Percentiles rank a stretch among this genome's conserved stretches.
These are phyloP conservation scores for Saccharomycopsis sp. DNA, from an alignment of 805 yeast species.

Conservation along the genomic window DNA sequence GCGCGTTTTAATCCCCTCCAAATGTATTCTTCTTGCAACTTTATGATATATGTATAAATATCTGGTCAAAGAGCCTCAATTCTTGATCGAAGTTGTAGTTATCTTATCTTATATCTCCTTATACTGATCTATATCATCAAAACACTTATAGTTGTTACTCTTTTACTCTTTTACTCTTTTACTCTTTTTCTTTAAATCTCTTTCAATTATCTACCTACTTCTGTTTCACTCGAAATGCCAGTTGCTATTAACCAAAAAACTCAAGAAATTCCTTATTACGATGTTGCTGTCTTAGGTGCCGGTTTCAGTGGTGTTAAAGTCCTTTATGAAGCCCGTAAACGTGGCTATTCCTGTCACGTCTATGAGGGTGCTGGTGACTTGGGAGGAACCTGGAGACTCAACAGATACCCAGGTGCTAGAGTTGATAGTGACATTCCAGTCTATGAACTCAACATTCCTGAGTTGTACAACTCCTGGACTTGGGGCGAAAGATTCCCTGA, in stretches of 20 bases:
- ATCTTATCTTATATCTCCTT: too few relatives aligned
- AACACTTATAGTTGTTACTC: too few relatives aligned
- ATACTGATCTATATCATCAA: too few relatives aligned
- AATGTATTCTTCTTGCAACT: too few relatives aligned
- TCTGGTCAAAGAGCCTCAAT: too few relatives aligned
- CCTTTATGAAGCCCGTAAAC: conserved; percentile 19
- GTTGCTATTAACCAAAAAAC: conserved; percentile 3
- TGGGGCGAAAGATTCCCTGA: conserved; percentile 27
- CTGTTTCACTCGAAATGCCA: conserved; percentile 9
- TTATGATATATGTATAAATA: too few relatives aligned
- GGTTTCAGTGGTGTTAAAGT: conserved; percentile 22
- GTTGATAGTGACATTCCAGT: conserved; percentile 28
- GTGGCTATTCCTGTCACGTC: conserved; percentile 20
- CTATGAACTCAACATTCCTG: conserved; percentile 27
- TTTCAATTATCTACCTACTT: neutral
- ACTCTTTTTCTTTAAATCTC: too few relatives aligned
- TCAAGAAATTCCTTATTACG: conserved; percentile 16
- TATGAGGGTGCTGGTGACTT: conserved; percentile 18
- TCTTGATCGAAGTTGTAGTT: too few relatives aligned
- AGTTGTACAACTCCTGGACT: conserved; percentile 25
- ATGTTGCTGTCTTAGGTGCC: conserved; percentile 22
- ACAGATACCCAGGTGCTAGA: conserved; percentile 25
- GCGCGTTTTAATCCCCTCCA: neutral
- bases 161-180: too few relatives aligned
- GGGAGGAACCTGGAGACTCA: conserved; percentile 24